These are phyloP conservation scores for Leccinellum albellum DNA, from an alignment of 768 basidiomycete species.

Conservation along the genomic window DNA sequence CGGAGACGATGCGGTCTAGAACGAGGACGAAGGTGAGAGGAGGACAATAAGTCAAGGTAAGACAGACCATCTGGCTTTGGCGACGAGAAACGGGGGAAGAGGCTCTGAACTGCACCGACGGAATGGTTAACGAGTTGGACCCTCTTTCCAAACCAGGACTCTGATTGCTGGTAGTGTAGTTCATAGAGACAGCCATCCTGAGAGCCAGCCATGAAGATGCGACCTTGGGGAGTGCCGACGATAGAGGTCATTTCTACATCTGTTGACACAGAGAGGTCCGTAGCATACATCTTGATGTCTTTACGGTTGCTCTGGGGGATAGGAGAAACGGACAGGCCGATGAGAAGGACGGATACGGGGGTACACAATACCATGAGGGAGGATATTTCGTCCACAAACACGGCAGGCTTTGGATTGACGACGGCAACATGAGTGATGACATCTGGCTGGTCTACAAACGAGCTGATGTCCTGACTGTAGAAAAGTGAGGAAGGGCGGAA, in stretches of 20 bases:
- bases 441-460: slow-evolving; percentile 89
- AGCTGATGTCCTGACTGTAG: slow-evolving; percentile 79
- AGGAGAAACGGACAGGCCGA: slow-evolving; percentile 65
- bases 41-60: not conserved
- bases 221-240: slow-evolving; percentile 71
- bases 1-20: slow-evolving; percentile 65
- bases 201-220: slow-evolving; percentile 87
- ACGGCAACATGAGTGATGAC: slow-evolving; percentile 86
- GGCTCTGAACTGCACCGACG: slow-evolving; percentile 69
- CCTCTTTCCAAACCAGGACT: slow-evolving; percentile 89
- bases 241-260: slow-evolving; percentile 87
- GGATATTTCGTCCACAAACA: slow-evolving; percentile 92
- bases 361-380: slow-evolving; percentile 89
- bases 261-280: slow-evolving; percentile 73
- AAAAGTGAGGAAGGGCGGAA: slow-evolving; percentile 2
- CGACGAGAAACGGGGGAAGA: slow-evolving; percentile 71
- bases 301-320: slow-evolving; percentile 47
- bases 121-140: slow-evolving; percentile 87
- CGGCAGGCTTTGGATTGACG: slow-evolving; percentile 77
- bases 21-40: slow-evolving; percentile 4
- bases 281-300: slow-evolving; percentile 86
- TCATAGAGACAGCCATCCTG: slow-evolving; percentile 91
- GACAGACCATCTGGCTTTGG: slow-evolving; percentile 62
- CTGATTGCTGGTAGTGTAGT: slow-evolving; percentile 83
- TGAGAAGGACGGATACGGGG: slow-evolving; percentile 73